Evolutionary conservation across 1,139 yeast species (phyloP), one percentile per base, ranked within the genome.

Genomic region (Taiozyma sp.): DNA sequence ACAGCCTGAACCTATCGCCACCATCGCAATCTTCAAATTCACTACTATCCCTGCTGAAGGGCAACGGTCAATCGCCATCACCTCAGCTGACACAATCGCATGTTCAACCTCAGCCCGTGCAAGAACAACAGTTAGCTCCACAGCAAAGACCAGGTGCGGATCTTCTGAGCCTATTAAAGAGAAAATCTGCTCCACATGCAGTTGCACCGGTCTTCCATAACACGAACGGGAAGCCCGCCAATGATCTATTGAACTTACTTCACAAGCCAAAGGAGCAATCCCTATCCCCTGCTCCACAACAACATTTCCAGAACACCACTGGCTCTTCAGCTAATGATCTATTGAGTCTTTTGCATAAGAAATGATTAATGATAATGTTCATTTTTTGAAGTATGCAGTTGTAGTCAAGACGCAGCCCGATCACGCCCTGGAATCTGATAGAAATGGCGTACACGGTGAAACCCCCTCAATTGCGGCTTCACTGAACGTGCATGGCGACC

Each of bases 41-140:
- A 42, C 52, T 66, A 45, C 46, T 64, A 14, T 56, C 54, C 45
- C 51, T 64, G n/a, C 47, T 66, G 49, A 53, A 52, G 38, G 51
- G 50, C 14, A 42, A 51, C 41, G 42, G 36, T 4, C 36, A n/a
- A 27, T 43, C 36, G 8, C 30, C 28, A 34, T 19, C 43, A 7
- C 24, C 23, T 8, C 36, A 46, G 34, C 12, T 22, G 32, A 29
- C 24, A n/a, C 32, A 45, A 28, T 8, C 19, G 3, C 24, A 39
- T 8, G 7, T 44, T 22, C 22, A 30, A n/a, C 30, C 27, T 24
- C 27, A 42, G 8, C 49, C 50, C 1, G 38, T 24, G 12, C 22
- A 36, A 12, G 44, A 48, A 10, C 45, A 44, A 39, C 36, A 30
- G 12, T 27, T 41, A 44, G 30, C 39, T 8, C 32, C 24, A 38